These are phyloP conservation scores for Brassica rapa DNA, from an alignment of 345 rosid genomes.

Conservation along the genomic window DNA sequence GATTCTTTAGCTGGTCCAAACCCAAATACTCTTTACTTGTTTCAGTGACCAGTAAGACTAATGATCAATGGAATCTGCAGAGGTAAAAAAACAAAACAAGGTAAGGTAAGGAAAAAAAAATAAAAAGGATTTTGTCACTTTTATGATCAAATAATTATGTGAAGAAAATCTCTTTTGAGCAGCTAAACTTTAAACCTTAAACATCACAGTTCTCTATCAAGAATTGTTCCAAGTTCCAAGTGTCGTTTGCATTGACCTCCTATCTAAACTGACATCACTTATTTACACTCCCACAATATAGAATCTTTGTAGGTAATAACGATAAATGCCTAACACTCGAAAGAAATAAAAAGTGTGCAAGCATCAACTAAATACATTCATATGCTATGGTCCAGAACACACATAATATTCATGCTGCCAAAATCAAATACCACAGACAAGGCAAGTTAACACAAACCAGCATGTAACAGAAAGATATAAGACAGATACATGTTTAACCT, in stretches of 20 bases:
- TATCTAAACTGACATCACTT: conserved; percentile 24
- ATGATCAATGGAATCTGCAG: neutral
- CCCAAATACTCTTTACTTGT: conserved; percentile 23
- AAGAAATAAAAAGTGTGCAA: conserved; percentile 4
- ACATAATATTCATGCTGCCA: conserved; percentile 24
- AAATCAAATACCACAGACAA: conserved; percentile 18
- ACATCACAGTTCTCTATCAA: conserved; percentile 31
- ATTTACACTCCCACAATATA: conserved; percentile 23
- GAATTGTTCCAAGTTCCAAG: conserved; percentile 23
- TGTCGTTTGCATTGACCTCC: conserved; percentile 32
- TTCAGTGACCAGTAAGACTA: conserved; percentile 21
- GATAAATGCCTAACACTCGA: conserved; percentile 20
- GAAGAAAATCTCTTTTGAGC: conserved; percentile 20
- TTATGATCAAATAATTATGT: conserved; percentile 4
- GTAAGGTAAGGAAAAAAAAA: conserved; percentile 19
- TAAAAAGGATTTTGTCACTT: neutral
- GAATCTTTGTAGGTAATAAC: conserved; percentile 8
- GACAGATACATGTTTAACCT: neutral
- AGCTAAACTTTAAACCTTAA: conserved; percentile 37
- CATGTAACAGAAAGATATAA: neutral
- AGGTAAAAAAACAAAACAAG: conserved; percentile 10
- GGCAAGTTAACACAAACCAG: conserved; percentile 21
- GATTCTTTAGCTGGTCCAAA: conserved; percentile 25
- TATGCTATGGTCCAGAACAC: conserved; percentile 25
- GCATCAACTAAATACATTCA: conserved; percentile 18